phyloP scores from a whole-genome alignment of 1,284 basidiomycete species.

The Fistulinella cinereoalba region DNA sequence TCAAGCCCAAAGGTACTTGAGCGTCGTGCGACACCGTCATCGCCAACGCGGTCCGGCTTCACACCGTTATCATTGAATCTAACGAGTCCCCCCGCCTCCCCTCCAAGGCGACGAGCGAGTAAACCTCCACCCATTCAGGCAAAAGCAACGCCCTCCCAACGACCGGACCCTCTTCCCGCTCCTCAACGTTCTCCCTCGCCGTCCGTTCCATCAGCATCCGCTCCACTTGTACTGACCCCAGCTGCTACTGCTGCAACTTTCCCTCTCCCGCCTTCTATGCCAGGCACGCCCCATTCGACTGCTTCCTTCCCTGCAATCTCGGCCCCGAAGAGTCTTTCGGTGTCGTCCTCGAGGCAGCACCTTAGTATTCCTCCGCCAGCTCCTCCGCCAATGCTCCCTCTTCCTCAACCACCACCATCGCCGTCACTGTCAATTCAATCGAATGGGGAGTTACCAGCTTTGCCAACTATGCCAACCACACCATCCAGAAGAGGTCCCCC shows the following conservation, averaged over 20 bases:
- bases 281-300: constrained; percentile 23
- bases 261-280: constrained; percentile 18
- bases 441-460: neutral
- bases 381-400: constrained; percentile 31
- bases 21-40: constrained; percentile 24
- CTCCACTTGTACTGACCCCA: constrained; percentile 4
- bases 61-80: constrained; percentile 24
- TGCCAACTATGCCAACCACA: neutral
- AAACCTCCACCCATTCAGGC: constrained; percentile 23
- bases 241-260: constrained; percentile 5
- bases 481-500: constrained; percentile 12
- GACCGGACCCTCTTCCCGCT: constrained; percentile 7
- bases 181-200: constrained; percentile 11
- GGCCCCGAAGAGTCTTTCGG: constrained; percentile 7
- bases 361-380: constrained; percentile 29
- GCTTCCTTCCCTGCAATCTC: constrained; percentile 7
- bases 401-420: constrained; percentile 28
- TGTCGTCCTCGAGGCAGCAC: constrained; percentile 27
- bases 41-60: constrained; percentile 28
- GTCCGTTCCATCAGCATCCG: constrained; percentile 4
- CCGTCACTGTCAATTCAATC: constrained; percentile 7
- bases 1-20: constrained; percentile 30
- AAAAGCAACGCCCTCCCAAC: constrained; percentile 9
- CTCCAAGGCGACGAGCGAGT: constrained; percentile 17
- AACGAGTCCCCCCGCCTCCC: constrained; percentile 22